phyloP scores from a whole-genome alignment of 2,329 filamentous ascomycete genomes.

The Trichoderma sp. region DNA sequence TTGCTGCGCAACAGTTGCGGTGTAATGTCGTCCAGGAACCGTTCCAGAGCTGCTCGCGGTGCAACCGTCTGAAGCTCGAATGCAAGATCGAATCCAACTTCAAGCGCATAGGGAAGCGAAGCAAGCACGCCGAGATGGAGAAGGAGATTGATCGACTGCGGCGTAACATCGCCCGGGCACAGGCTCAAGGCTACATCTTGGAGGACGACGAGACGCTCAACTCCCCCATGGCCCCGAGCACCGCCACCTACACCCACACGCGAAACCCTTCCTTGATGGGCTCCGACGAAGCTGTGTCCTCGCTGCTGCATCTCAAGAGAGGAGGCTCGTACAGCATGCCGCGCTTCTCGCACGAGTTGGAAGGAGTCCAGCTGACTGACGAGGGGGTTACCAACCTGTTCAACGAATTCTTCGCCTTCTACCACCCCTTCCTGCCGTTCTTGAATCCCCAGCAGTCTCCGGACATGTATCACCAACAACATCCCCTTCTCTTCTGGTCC shows the following conservation, averaged over 20 bases:
- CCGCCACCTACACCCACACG: slow-evolving; percentile 61
- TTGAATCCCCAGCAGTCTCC: slow-evolving; percentile 68
- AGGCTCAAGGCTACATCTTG: slow-evolving; percentile 59
- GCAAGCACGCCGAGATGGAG: slow-evolving; percentile 84
- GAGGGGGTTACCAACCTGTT: slow-evolving; percentile 68
- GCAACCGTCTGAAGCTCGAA: slow-evolving; percentile 76
- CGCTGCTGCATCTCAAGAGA: slow-evolving; percentile 67
- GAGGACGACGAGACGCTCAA: slow-evolving; percentile 62
- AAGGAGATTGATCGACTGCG: slow-evolving; percentile 75
- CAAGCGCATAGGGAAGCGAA: slow-evolving; percentile 74
- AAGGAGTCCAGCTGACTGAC: slow-evolving; percentile 67
- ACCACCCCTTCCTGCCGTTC: slow-evolving; percentile 79
- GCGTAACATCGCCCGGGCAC: slow-evolving; percentile 63
- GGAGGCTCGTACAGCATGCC: slow-evolving; percentile 64
- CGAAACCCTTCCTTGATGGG: slow-evolving; percentile 68
- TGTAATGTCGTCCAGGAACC: slow-evolving; percentile 84
- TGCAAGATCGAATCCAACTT: slow-evolving; percentile 83
- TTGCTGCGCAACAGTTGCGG: slow-evolving; percentile 60
- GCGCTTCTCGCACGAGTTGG: slow-evolving; percentile 63
- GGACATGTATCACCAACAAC: slow-evolving; percentile 76
- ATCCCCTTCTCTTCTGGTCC: slow-evolving; percentile 83
- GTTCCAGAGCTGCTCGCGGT: slow-evolving; percentile 76
- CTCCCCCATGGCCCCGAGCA: slow-evolving; percentile 58
- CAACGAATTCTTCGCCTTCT: slow-evolving; percentile 73
- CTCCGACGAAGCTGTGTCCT: slow-evolving; percentile 70